phyloP scores from a whole-genome alignment of 1,139 yeast genomes.

The Saccharomyces pastorianus region DNA sequence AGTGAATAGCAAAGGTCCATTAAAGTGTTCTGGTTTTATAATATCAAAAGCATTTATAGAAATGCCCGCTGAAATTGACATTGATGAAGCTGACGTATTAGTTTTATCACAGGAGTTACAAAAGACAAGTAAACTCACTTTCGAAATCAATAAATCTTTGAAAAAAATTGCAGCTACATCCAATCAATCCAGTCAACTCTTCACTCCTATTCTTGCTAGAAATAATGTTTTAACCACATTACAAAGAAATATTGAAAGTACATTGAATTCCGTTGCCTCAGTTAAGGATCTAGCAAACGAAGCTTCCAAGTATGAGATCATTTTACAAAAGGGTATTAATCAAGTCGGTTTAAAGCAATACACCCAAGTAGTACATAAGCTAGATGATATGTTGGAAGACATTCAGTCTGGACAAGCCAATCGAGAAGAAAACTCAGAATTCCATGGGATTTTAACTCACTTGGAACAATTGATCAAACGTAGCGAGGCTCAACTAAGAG shows the following conservation, averaged over 20 bases:
- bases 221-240: slow-evolving; percentile 50
- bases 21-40: not conserved
- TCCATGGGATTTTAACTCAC: slow-evolving; percentile 34
- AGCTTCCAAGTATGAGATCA: slow-evolving; percentile 46
- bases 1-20: not conserved
- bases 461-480: slow-evolving; percentile 27
- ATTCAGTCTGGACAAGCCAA: slow-evolving; percentile 25
- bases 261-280: slow-evolving; percentile 50
- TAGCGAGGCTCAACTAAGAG: slow-evolving; percentile 32
- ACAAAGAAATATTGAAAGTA: slow-evolving; percentile 53
- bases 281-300: slow-evolving; percentile 60
- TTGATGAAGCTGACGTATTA: slow-evolving; percentile 79
- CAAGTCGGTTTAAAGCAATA: slow-evolving; percentile 33
- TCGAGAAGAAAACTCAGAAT: slow-evolving; percentile 29
- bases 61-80: slow-evolving; percentile 36
- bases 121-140: slow-evolving; percentile 50
- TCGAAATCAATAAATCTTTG: slow-evolving; percentile 49
- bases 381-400: slow-evolving; percentile 35
- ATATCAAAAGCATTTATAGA: not conserved
- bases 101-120: slow-evolving; percentile 68
- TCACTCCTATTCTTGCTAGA: slow-evolving; percentile 63
- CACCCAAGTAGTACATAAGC: slow-evolving; percentile 34
- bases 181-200: slow-evolving; percentile 51
- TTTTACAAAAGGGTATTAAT: slow-evolving; percentile 30
- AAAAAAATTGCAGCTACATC: slow-evolving; percentile 50